Evolutionary conservation across 306 rosid genomes (phyloP), one percentile per base, ranked within the genome.

Genomic region (Carpinus viminea): DNA sequence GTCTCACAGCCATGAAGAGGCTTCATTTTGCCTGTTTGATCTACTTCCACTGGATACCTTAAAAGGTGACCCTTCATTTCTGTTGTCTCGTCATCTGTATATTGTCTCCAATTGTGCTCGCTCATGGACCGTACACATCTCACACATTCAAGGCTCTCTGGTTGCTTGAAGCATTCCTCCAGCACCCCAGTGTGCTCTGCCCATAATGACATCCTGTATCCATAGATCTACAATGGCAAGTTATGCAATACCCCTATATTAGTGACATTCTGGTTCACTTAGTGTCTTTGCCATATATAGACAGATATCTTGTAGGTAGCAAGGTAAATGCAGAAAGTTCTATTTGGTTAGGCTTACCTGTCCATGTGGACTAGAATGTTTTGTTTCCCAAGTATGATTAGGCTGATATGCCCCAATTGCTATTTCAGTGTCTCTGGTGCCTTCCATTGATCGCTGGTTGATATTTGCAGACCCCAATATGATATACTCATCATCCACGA

Each of bases 351-450:
- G 52, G 76, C 83, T 78, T 88, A 83, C 97, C 92, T 92, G 92
- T 24, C 98, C 98, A 70, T 26, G 88, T 70, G 98, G 95, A 72
- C 76, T 73, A 12, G 91, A 83, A 20, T 34, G 81, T 74, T 76
- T 90, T 45, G 31, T 83, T 74, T 89, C 88, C 90, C 94, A 80
- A 9, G 97, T 89, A 77, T 86, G 91, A 78, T 54, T 79, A 68
- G 98, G 93, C 81, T 94, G 93, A 85, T 85, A 92, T 55, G 98
- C 92, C 24, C 98, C 97, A 87, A 94, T 91, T 83, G 97, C 95
- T 77, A 92, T 94, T 80, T 94, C 97, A 0, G 97, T 94, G 80
- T 94, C 98, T 87, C 97, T 84, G 5, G 97, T 91, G 11, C 98
- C 98, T 82, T 87, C 95, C 93, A 92, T 56, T 31, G 98, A 92